phyloP scores from a whole-genome alignment of 805 yeast genomes.

The Sugiyamaella boreocaroliniensis region DNA sequence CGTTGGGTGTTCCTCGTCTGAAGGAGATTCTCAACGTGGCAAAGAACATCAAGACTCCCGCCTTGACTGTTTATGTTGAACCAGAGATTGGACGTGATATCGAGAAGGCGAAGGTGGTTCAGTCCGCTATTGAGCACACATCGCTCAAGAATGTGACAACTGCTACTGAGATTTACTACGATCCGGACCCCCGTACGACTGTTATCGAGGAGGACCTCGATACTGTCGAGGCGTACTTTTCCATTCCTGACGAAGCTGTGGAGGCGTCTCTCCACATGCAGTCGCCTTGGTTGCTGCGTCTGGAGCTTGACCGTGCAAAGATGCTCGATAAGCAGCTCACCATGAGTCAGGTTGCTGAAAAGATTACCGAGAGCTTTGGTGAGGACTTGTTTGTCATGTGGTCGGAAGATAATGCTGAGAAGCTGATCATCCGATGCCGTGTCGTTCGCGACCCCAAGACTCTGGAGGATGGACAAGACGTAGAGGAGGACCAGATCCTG shows the following conservation, averaged over 20 bases:
- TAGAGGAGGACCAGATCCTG: conserved; percentile 94
- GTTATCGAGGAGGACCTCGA: conserved; percentile 94
- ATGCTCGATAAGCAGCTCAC: conserved; percentile 97
- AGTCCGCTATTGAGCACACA: conserved; percentile 96
- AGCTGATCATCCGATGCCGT: conserved; percentile 94
- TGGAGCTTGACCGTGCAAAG: conserved; percentile 96
- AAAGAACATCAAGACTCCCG: conserved; percentile 98
- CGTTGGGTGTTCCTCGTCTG: conserved; percentile 98
- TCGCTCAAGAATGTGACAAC: conserved; percentile 90
- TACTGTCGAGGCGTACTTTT: conserved; percentile 94
- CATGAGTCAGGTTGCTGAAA: conserved; percentile 97
- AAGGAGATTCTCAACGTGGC: conserved; percentile 99
- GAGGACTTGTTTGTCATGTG: conserved; percentile 95
- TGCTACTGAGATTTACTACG: conserved; percentile 95
- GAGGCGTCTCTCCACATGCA: conserved; percentile 91
- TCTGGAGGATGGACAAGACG: conserved; percentile 86
- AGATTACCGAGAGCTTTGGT: conserved; percentile 85
- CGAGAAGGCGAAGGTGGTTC: conserved; percentile 89
- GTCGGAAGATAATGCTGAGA: conserved; percentile 98
- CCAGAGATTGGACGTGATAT: conserved; percentile 78
- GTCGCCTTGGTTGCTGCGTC: conserved; percentile 95
- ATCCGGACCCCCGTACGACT: conserved; percentile 97
- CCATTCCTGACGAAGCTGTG: conserved; percentile 95
- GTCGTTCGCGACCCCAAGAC: conserved; percentile 94
- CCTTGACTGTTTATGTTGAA: conserved; percentile 85